Percentiles rank a stretch among this genome's conserved stretches.
These are phyloP conservation scores for Yarrowia hollandica DNA, from an alignment of 805 yeast genomes.

Conservation along the genomic window DNA sequence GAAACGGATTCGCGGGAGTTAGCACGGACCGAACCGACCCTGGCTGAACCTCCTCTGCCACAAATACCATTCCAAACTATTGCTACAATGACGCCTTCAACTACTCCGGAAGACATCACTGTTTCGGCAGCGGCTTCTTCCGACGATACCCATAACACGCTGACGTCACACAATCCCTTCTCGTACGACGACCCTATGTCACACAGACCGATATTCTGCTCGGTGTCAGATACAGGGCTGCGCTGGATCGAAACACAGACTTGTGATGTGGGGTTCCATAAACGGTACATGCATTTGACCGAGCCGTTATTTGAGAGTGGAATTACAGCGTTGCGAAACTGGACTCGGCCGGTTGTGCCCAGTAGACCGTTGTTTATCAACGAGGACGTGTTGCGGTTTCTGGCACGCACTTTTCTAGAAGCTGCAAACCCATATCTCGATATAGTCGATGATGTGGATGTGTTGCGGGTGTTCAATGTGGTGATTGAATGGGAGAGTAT, in stretches of 20 bases:
- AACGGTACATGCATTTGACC: neutral
- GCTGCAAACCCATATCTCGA: constrained; percentile 13
- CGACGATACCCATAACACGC: neutral
- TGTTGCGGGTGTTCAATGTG: neutral
- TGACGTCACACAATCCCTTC: neutral
- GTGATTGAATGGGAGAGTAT: neutral
- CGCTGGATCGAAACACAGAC: constrained; percentile 21
- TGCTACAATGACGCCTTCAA: too few species aligned
- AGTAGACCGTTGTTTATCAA: neutral
- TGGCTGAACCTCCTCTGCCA: too few species aligned
- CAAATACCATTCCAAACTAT: too few species aligned
- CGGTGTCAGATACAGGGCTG: neutral
- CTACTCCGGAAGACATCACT: too few species aligned
- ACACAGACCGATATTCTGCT: constrained; percentile 5
- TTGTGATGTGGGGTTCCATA: constrained; percentile 18
- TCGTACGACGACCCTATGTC: neutral
- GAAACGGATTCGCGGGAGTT: too few species aligned
- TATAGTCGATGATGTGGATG: constrained; percentile 12
- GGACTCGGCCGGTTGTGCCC: neutral
- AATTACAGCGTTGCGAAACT: neutral
- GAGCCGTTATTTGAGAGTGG: neutral
- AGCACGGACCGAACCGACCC: too few species aligned
- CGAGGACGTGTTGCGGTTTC: constrained; percentile 11
- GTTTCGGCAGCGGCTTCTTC: too few species aligned
- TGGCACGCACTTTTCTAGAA: constrained; percentile 8